phyloP scores from a whole-genome alignment of 345 rosid species.

The Iberis pinnata region DNA sequence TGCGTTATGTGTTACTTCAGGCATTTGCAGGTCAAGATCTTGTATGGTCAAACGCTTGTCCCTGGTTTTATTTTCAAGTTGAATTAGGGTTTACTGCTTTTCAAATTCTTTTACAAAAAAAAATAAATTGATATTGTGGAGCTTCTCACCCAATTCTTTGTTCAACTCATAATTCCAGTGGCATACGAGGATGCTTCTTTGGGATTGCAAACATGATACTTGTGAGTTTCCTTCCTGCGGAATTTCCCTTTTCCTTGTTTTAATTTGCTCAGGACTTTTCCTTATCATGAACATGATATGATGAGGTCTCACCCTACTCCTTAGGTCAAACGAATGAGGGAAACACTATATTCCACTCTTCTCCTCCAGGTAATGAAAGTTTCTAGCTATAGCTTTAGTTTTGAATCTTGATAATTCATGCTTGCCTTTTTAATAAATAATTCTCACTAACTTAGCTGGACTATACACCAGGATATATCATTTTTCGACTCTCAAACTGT shows the following conservation, averaged over 20 bases:
- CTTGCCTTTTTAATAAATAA: no score
- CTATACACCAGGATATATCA: conserved; percentile 63
- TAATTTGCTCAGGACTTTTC: background rate
- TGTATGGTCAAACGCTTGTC: conserved; percentile 61
- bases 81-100: background rate
- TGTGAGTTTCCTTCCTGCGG: conserved; percentile 46
- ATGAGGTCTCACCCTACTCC: conserved; percentile 10
- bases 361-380: conserved; percentile 64
- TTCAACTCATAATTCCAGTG: conserved; percentile 51
- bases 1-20: conserved; percentile 61
- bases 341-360: conserved; percentile 77
- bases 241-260: background rate
- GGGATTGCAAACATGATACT: conserved; percentile 97
- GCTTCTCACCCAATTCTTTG: conserved; percentile 30
- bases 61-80: no score
- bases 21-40: conserved; percentile 93
- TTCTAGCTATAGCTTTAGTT: conserved; percentile 5
- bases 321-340: conserved; percentile 96
- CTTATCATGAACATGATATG: background rate
- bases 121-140: conserved; percentile 21
- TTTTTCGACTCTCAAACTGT: conserved; percentile 92
- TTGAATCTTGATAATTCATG: conserved; percentile 11
- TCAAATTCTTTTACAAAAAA: background rate
- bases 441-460: conserved; percentile 9
- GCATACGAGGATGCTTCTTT: conserved; percentile 86